Base-by-base conservation (phyloP, 805 yeast species). In the Sungouiella blattae region DNA sequence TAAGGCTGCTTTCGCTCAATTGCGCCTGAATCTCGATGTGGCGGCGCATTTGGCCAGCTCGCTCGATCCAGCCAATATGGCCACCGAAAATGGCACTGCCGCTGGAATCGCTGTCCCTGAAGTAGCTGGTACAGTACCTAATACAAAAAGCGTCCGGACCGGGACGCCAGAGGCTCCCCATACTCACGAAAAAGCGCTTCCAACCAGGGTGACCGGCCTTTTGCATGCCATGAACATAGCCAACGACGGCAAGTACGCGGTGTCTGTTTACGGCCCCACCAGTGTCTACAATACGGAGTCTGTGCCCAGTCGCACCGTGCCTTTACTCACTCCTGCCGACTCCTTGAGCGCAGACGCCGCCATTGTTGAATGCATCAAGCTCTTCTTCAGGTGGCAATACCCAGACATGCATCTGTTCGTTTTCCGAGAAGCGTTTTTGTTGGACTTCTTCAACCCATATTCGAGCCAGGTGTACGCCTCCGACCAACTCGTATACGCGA, bases 401-500 rank as follows among this genome's bases (percentile, higher is more conserved):
- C 47, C 47, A 1, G 47, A 41, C 28, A 33, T 41, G 37, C 45
- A 40, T 25, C 38, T 44, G n/a, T 43, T 43, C 23, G 37, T 43
- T 11, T 43, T 40, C 29, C 35, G 47, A 11, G 47, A 43, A 16
- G 47, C 47, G 13, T 43, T 43, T 24, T 35, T 43, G 15, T 38
- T 40, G 4, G 47, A 43, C 23, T 43, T 43, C 24, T 37, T 32
- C 21, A 36, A 43, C 24, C 39, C 45, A 11, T 33, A 41, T 13
- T 34, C 41, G 6, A 18, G 26, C 15, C 37, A 35, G 11, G 32
- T 38, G 13, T 41, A 43, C 31, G 32, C 39, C 29, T 37, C 45
- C 9, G 28, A 36, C 4, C 43, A 43, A 23, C 27, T 43, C 20
- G 47, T 43, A 16, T 37, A 37, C 18, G 45, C 45, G 1, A 27